Conservation (phyloP, 371 early-diverging fungal species). For the Sporodiniella umbellata region DNA sequence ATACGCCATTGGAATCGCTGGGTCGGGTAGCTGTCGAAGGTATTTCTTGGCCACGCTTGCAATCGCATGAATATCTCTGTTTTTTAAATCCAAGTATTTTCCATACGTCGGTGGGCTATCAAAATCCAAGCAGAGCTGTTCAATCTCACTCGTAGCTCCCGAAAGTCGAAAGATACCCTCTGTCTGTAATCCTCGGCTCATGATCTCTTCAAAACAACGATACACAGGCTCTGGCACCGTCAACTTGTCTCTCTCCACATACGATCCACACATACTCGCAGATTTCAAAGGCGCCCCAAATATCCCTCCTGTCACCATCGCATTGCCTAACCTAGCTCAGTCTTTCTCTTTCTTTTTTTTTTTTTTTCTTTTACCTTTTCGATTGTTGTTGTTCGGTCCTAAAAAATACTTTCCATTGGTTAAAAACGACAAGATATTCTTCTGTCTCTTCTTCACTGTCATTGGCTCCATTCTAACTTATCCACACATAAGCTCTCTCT, state of each 20-base stretch:
- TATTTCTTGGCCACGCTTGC: constrained; percentile 42
- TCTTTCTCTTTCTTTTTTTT: neutral
- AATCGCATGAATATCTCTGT: constrained; percentile 42
- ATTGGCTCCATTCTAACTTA: neutral
- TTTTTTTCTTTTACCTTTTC: constrained; percentile 7
- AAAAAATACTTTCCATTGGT: constrained; percentile 13
- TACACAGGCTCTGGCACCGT: constrained; percentile 38
- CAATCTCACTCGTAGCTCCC: constrained; percentile 44
- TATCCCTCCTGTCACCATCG: constrained; percentile 24
- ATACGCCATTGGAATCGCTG: constrained; percentile 31
- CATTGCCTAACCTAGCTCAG: neutral
- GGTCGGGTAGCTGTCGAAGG: constrained; percentile 35
- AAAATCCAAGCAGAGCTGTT: constrained; percentile 28
- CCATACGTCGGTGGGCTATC: constrained; percentile 39
- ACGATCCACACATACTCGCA: constrained; percentile 32
- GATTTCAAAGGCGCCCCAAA: constrained; percentile 42
- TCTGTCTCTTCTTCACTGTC: constrained; percentile 15
- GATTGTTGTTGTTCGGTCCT: constrained; percentile 8
- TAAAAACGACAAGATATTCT: constrained; percentile 13
- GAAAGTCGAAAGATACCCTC: constrained; percentile 49
- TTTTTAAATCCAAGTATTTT: constrained; percentile 32
- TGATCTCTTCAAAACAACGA: constrained; percentile 39
- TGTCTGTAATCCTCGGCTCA: constrained; percentile 28
- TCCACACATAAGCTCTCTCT: constrained; percentile 12
- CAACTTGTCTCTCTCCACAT: constrained; percentile 17